phyloP scores from a whole-genome alignment of 192 early-diverging fungal genomes.

The Piromyces sp. region DNA sequence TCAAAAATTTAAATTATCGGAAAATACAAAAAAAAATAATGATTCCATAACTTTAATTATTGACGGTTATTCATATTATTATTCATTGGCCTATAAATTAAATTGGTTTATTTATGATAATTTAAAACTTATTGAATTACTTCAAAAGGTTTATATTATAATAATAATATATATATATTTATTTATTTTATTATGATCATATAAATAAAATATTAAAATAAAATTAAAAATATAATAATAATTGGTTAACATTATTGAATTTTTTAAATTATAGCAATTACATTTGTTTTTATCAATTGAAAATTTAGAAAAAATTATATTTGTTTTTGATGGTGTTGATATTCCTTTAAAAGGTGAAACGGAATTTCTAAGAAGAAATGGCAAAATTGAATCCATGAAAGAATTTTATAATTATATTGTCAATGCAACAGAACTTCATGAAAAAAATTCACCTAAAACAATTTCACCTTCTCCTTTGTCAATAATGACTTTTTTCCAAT shows the following conservation, averaged over 20 bases:
- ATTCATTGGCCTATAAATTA: background rate
- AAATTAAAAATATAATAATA: no score
- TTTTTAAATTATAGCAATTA: background rate
- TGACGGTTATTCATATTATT: background rate
- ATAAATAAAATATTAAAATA: no score
- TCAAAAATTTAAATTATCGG: background rate
- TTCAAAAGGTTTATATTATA: background rate
- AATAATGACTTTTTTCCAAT: background rate
- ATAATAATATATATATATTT: background rate
- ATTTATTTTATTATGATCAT: no score
- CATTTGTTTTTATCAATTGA: background rate
- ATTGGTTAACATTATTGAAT: no score
- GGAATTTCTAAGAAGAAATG: background rate
- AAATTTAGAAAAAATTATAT: background rate
- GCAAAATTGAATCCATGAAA: background rate
- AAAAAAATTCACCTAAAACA: background rate
- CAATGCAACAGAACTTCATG: background rate
- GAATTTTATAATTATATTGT: background rate
- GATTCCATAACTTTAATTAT: background rate
- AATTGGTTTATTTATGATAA: background rate
- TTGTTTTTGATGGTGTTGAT: background rate
- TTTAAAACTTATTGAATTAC: background rate
- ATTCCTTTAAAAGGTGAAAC: background rate
- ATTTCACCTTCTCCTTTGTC: background rate
- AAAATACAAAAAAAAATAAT: background rate